Evolutionary conservation across 345 rosid species (phyloP).

Genomic region (Gynandropsis gynandra): DNA sequence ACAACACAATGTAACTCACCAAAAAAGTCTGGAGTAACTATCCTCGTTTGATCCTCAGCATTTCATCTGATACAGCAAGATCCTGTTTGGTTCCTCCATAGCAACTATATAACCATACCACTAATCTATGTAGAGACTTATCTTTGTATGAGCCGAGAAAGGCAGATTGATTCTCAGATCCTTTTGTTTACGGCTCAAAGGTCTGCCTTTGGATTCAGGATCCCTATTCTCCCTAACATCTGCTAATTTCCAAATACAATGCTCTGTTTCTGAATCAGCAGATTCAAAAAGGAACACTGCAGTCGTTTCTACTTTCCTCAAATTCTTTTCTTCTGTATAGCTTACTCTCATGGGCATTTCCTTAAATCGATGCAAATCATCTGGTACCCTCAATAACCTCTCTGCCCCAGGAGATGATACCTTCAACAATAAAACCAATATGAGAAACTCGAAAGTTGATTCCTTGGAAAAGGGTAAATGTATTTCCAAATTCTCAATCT

Average conservation of each 20-base stretch:
- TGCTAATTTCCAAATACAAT: slow-evolving; percentile 78
- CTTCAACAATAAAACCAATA: slow-evolving; percentile 32
- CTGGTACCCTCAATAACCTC: slow-evolving; percentile 70
- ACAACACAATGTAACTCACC: too few species aligned
- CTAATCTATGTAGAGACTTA: slow-evolving; percentile 52
- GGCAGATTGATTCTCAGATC: slow-evolving; percentile 68
- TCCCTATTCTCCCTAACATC: slow-evolving; percentile 80
- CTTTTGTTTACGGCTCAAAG: slow-evolving; percentile 61
- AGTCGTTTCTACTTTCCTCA: slow-evolving; percentile 32
- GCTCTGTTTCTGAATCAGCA: slow-evolving; percentile 45
- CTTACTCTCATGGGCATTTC: slow-evolving; percentile 68
- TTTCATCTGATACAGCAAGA: too few species aligned
- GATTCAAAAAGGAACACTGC: slow-evolving; percentile 61
- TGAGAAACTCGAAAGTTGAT: background rate
- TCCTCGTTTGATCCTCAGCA: too few species aligned
- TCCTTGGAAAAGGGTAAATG: background rate
- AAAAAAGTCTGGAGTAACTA: too few species aligned
- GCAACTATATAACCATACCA: background rate
- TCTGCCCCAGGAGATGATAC: slow-evolving; percentile 91
- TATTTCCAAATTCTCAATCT: background rate
- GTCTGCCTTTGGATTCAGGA: slow-evolving; percentile 71
- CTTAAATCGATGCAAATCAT: slow-evolving; percentile 57
- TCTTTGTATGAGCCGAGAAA: slow-evolving; percentile 42
- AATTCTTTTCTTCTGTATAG: slow-evolving; percentile 41
- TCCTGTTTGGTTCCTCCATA: background rate